phyloP scores from a whole-genome alignment of 2,329 filamentous ascomycete species.

The Xylariaceae sp. region DNA sequence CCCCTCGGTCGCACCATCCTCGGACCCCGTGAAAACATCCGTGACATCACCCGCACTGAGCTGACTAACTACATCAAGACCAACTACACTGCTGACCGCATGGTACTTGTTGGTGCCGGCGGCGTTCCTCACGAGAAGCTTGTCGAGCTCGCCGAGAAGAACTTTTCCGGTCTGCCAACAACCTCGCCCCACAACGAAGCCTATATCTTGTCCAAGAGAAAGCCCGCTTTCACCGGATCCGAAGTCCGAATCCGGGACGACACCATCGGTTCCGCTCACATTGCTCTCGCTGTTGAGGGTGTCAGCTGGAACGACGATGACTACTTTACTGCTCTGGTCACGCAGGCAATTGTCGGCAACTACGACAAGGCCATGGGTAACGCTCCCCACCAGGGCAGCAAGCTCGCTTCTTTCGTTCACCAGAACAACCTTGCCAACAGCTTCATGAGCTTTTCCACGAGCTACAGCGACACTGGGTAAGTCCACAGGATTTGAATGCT shows the following conservation, averaged over 20 bases:
- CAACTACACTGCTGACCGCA: constrained; percentile 99
- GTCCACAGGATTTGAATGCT: constrained; percentile 24
- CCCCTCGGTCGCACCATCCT: constrained; percentile 96
- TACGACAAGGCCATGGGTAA: constrained; percentile 99
- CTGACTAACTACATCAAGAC: constrained; percentile 95
- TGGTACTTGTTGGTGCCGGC: constrained; percentile 95
- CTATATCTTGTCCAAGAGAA: constrained; percentile 74
- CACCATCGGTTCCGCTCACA: constrained; percentile 92
- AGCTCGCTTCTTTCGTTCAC: constrained; percentile 91
- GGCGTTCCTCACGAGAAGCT: constrained; percentile 91
- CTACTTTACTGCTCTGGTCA: constrained; percentile 97
- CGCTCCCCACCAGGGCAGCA: constrained; percentile 95
- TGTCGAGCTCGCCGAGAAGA: constrained; percentile 92
- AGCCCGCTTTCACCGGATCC: constrained; percentile 93
- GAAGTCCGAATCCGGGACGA: constrained; percentile 95
- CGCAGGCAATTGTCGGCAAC: constrained; percentile 98
- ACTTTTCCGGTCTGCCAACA: constrained; percentile 78
- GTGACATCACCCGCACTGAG: constrained; percentile 88
- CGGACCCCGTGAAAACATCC: constrained; percentile 96
- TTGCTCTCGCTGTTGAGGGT: constrained; percentile 97
- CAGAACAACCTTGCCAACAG: constrained; percentile 96
- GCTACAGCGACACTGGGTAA: constrained; percentile 98
- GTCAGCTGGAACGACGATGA: constrained; percentile 99
- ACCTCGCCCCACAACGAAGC: constrained; percentile 71
- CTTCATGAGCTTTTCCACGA: constrained; percentile 99